Base-by-base conservation (phyloP, 139 green algal genomes). In the Choricystis sp. region DNA sequence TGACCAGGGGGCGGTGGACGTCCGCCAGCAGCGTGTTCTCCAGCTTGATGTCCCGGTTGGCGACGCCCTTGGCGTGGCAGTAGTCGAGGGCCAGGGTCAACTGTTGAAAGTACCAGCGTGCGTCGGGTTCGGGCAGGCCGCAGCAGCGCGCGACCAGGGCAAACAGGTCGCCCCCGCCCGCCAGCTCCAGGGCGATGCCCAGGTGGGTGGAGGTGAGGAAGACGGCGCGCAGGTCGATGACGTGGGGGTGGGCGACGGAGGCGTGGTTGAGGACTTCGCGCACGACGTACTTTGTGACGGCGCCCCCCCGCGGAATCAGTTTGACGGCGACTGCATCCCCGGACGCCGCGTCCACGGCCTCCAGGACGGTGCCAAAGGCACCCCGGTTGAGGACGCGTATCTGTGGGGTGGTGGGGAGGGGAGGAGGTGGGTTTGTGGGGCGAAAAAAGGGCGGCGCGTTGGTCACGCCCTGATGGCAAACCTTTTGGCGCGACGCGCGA, bases 11-110 rank as follows among this genome's bases (percentile, higher is more conserved):
- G 20, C 71, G 64, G 1, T 69, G 49, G n/a, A 61, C 26, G 57
- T 79, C 61, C 58, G 79, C 74, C 65, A 99, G 75, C 62, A 98
- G 78, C 20, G 92, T 96, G 75, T 99, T 99, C 71, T 98, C 91
- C 23, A 97, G 82, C 77, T 96, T 95, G 69, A 96, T 93, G 73
- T 96, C 87, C 23, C 87, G 71, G 68, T 85, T 91, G 23, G 81
- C 83, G 77, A 77, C 74, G 4, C 86, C 85, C 65, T 80, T 52
- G 9, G 40, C 40, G 66, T 87, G 81, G 66, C 74, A 84, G 65
- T 85, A 88, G 57, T 81, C 74, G 14, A 88, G 71, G 21, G 74
- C 79, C 28, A 83, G 70, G 48, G 85, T 70, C 1, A 88, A 69
- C 66, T 88, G 82, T 68, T 88, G 81, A 60, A 86, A 88, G 57